Evolutionary conservation across 352 stramenopile genomes (phyloP).

Genomic region (Phytophthora uliginosa): DNA sequence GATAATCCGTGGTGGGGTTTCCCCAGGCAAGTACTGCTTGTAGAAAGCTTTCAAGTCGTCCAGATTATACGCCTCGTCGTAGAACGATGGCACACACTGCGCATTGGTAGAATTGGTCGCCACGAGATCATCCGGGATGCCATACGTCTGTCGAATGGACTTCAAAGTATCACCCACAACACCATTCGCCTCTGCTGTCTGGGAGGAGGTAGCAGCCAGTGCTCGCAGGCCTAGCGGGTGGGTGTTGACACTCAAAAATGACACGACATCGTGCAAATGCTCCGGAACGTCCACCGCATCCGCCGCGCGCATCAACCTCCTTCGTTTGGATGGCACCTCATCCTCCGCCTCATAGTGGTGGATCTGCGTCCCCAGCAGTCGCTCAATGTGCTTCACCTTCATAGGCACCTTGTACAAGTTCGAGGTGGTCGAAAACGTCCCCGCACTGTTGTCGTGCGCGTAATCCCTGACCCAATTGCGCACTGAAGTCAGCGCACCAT

Average conservation of each 20-base stretch:
- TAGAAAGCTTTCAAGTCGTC: constrained; percentile 72
- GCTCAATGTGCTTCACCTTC: constrained; percentile 56
- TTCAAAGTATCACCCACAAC: constrained; percentile 44
- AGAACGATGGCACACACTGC: constrained; percentile 84
- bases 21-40: constrained; percentile 55
- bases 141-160: constrained; percentile 67
- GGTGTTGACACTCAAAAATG: constrained; percentile 79
- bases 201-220: constrained; percentile 41
- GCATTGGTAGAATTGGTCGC: constrained; percentile 71
- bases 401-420: constrained; percentile 58
- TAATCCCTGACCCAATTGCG: constrained; percentile 52
- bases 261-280: constrained; percentile 53
- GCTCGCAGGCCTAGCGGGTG: constrained; percentile 68
- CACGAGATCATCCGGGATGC: constrained; percentile 73
- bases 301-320: constrained; percentile 55
- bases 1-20: constrained; percentile 58
- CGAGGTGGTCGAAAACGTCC: constrained; percentile 52
- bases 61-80: constrained; percentile 70
- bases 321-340: constrained; percentile 3
- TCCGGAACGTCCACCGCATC: constrained; percentile 43
- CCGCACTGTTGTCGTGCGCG: constrained; percentile 24
- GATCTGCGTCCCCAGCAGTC: constrained; percentile 61
- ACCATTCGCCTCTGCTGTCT: constrained; percentile 12
- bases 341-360: constrained; percentile 48
- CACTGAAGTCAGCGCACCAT: constrained; percentile 57